phyloP scores from a whole-genome alignment of 2,329 filamentous ascomycete genomes.

The Botrytis fabae region DNA sequence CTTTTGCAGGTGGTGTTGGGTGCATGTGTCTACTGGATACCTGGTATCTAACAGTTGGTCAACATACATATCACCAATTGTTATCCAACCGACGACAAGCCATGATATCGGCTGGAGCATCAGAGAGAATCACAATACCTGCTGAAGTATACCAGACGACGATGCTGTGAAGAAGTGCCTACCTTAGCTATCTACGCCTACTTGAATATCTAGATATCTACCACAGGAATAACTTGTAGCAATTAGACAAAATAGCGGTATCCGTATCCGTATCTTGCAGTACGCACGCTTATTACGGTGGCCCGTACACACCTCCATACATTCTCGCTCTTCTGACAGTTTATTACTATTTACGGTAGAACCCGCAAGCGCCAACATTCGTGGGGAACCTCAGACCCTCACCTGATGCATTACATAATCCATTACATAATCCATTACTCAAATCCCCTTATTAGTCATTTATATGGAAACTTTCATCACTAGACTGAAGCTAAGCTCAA shows the following conservation, averaged over 20 bases:
- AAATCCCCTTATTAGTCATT: background rate
- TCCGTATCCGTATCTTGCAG: background rate
- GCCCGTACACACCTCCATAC: background rate
- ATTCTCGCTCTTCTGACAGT: background rate
- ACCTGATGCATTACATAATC: background rate
- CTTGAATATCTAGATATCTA: background rate
- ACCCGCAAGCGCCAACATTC: background rate
- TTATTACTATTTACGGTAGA: background rate
- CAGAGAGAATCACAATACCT: background rate
- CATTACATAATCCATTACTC: background rate
- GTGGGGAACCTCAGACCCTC: background rate
- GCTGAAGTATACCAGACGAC: background rate
- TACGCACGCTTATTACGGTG: background rate
- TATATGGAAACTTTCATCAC: background rate
- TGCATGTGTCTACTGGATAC: background rate
- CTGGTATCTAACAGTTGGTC: slow-evolving; percentile 8
- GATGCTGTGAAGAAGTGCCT: background rate
- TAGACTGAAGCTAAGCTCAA: slow-evolving; percentile 10
- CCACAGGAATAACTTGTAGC: background rate
- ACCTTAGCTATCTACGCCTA: background rate
- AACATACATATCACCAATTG: background rate
- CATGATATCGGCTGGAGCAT: background rate
- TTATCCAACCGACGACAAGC: background rate
- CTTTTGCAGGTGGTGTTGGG: slow-evolving; percentile 5
- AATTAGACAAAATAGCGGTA: background rate